Evolutionary conservation across 2,329 filamentous ascomycete species (phyloP).

Genomic region (Fusarium sp.): DNA sequence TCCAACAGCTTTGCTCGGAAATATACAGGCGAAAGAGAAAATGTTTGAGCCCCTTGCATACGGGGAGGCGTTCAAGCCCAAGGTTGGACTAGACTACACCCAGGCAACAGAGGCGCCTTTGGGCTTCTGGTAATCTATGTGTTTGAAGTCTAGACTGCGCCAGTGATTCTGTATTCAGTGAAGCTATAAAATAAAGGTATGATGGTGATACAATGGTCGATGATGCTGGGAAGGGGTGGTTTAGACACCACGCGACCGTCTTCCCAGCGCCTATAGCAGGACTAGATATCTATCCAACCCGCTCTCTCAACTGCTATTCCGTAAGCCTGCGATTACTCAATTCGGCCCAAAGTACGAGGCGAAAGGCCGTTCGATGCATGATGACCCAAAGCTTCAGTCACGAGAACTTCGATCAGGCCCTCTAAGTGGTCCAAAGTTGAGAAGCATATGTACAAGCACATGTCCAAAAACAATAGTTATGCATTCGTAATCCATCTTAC

Average conservation of each 20-base stretch:
- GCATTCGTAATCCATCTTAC: background rate
- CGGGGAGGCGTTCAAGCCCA: background rate
- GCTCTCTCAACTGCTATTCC: background rate
- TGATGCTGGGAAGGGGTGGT: background rate
- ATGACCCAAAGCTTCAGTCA: background rate
- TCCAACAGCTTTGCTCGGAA: background rate
- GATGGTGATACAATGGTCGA: background rate
- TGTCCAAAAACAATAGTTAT: background rate
- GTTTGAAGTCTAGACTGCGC: background rate
- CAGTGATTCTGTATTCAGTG: background rate
- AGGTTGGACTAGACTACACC: background rate
- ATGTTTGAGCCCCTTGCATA: background rate
- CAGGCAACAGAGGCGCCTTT: background rate
- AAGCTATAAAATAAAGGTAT: background rate
- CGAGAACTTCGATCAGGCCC: background rate
- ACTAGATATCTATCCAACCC: background rate
- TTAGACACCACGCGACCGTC: background rate
- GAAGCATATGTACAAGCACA: background rate
- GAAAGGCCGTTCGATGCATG: background rate
- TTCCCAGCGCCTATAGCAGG: background rate
- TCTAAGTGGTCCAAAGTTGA: background rate
- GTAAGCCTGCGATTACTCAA: background rate
- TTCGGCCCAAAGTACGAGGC: background rate
- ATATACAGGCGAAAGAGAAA: background rate
- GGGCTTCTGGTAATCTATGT: background rate